phyloP scores from a whole-genome alignment of 1,139 yeast species.

The Pichia sp. region DNA sequence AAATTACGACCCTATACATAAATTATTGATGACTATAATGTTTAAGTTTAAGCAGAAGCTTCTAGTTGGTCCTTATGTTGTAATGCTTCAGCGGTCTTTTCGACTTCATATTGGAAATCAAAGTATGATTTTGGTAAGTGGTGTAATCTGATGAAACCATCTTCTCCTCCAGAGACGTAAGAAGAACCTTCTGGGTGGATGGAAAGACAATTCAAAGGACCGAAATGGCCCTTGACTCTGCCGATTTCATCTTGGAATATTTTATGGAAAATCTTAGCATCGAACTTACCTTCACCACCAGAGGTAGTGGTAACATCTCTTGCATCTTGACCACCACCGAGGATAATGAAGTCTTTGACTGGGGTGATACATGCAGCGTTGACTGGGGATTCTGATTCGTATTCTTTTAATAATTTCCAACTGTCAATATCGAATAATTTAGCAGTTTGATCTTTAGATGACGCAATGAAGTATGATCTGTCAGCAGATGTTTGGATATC shows the following conservation, averaged over 20 bases:
- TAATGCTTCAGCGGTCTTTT: constrained; percentile 60
- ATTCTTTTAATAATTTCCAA: constrained; percentile 70
- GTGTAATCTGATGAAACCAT: constrained; percentile 94
- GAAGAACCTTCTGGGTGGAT: constrained; percentile 94
- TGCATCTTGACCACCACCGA: constrained; percentile 99
- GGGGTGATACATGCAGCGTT: constrained; percentile 96
- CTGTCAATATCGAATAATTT: constrained; percentile 75
- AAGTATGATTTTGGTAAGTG: constrained; percentile 89
- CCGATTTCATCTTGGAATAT: constrained; percentile 95
- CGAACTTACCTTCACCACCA: constrained; percentile 94
- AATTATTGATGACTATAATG: neutral
- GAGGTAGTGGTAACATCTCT: constrained; percentile 96
- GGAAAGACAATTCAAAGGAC: constrained; percentile 93
- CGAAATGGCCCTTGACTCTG: constrained; percentile 97
- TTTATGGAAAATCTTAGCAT: constrained; percentile 95
- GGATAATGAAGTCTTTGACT: constrained; percentile 82
- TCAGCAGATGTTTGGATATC: constrained; percentile 92
- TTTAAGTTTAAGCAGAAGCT: constrained; percentile 12
- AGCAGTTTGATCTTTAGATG: constrained; percentile 94
- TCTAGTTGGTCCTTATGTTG: constrained; percentile 21
- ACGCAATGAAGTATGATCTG: constrained; percentile 82
- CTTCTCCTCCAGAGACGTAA: constrained; percentile 97
- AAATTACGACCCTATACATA: neutral
- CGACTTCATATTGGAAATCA: constrained; percentile 91
- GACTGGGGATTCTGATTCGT: constrained; percentile 88